Evolutionary conservation across 176 grass and related monocot species (phyloP).

Genomic region (Carex kokanica): DNA sequence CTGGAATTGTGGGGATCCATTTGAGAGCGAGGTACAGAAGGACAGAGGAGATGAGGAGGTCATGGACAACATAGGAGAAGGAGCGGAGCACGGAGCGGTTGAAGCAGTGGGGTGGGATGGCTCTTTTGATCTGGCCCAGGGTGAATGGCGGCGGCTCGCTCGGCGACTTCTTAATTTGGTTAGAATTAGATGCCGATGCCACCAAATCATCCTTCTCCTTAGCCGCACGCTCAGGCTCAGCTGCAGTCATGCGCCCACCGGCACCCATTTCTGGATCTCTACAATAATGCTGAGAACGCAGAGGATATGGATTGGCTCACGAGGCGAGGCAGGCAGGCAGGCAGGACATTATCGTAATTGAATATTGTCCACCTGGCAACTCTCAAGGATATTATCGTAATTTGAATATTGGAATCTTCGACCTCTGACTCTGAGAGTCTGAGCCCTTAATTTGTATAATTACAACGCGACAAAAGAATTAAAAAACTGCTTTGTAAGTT

Average conservation of each 20-base stretch:
- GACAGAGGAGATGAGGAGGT: slow-evolving; percentile 42
- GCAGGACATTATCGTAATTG: no score
- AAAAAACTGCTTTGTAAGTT: no score
- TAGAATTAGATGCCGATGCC: not conserved
- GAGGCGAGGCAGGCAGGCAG: no score
- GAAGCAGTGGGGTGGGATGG: slow-evolving; percentile 91
- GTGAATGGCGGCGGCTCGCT: slow-evolving; percentile 72
- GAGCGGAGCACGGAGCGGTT: slow-evolving; percentile 70
- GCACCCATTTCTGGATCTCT: slow-evolving; percentile 64
- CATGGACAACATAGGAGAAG: slow-evolving; percentile 76
- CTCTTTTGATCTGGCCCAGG: slow-evolving; percentile 90
- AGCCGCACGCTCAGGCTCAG: slow-evolving; percentile 45
- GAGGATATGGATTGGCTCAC: no score
- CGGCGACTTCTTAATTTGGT: slow-evolving; percentile 45
- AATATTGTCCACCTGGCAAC: no score
- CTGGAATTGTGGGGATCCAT: slow-evolving; percentile 47
- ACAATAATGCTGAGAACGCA: not conserved
- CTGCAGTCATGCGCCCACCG: slow-evolving; percentile 83
- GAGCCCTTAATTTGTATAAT: no score
- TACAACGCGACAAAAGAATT: no score
- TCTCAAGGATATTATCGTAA: no score
- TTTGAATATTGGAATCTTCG: no score
- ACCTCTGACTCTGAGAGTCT: no score
- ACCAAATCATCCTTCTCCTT: slow-evolving; percentile 32
- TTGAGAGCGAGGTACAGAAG: slow-evolving; percentile 65